Evolutionary conservation across 192 early-diverging fungal species (phyloP), one percentile per base, ranked within the genome.

Genomic region (Podila epicladia): DNA sequence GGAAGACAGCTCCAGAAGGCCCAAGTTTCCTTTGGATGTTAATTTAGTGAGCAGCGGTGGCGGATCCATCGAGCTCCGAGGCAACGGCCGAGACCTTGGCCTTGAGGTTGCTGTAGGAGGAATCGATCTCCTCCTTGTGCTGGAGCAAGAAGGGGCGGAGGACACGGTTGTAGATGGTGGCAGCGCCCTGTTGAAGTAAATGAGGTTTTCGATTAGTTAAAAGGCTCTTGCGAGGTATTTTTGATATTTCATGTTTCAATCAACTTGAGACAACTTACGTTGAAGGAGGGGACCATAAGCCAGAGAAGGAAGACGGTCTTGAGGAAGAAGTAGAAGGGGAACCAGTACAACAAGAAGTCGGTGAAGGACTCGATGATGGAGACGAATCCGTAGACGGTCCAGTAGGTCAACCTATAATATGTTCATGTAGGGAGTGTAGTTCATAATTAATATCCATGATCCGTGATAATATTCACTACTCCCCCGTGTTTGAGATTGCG

Each of bases 271-370:
- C 53, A 9, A 84, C 83, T 70, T 84, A 91, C 86, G 59, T 83
- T 77, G 78, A 91, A 92, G 65, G 87, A 84, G 66, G 94, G 95
- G 61, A 93, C 70, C 82, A 93, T 85, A 49, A 97, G 88, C 92
- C 94, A 99, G 62, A 97, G 77, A 71, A 97, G 85, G 68, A 98
- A 88, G 13, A 90, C 76, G n/a, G 95, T 92, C 89, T 99, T 99
- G 86, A 98, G 88, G 51, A 92, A 82, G 82, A 94, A 97, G 88
- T 97, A 99, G 86, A 99, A 96, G 55, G 96, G 95, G 69, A 97
- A 79, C 96, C 97, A 99, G 90, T 95, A 95, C 35, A 97, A 84
- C 13, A 99, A 61, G 60, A 93, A 51, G 61, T 97, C 95, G n/a
- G 91, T 88, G 72, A 98, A 98, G 87, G 94, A 97, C 90, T 98